Conservation (phyloP, 148 eudicot genomes). For the Chenopodium album region DNA sequence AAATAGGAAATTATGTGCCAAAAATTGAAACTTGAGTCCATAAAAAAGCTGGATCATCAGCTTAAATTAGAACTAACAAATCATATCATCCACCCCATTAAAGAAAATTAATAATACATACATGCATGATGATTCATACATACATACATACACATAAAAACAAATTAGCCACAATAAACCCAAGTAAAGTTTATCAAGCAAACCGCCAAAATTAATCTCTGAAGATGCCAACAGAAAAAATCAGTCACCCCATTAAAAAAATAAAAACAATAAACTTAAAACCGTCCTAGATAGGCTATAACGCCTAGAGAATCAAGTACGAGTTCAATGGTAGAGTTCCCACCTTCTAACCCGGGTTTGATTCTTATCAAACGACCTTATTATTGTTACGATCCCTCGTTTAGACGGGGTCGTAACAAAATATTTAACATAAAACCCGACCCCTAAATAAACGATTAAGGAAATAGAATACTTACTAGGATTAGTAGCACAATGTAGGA, state of each 20-base stretch:
- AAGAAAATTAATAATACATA: background rate
- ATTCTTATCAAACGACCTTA: too few relatives aligned
- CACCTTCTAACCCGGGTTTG: too few relatives aligned
- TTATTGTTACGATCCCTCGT: too few relatives aligned
- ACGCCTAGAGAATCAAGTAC: too few relatives aligned
- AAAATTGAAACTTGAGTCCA: conserved; percentile 17
- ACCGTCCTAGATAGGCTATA: background rate
- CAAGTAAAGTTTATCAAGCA: background rate
- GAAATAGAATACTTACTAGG: conserved; percentile 21
- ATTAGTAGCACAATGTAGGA: conserved; percentile 29
- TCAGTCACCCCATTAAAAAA: background rate
- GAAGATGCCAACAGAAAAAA: conserved; percentile 1
- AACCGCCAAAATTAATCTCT: background rate
- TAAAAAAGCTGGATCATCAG: conserved; percentile 17
- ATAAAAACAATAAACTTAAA: background rate
- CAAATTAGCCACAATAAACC: background rate
- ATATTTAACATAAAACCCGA: conserved; percentile 10
- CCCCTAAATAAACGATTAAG: background rate
- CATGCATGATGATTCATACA: conserved; percentile 4
- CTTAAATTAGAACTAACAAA: conserved; percentile 19
- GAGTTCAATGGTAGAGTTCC: too few relatives aligned
- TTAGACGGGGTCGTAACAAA: background rate
- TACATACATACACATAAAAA: conserved; percentile 4
- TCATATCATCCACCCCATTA: conserved; percentile 18
- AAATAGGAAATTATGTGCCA: conserved; percentile 13